Evolutionary conservation across 768 basidiomycete species (phyloP).

Genomic region (Pleurotus citrinopileatus): DNA sequence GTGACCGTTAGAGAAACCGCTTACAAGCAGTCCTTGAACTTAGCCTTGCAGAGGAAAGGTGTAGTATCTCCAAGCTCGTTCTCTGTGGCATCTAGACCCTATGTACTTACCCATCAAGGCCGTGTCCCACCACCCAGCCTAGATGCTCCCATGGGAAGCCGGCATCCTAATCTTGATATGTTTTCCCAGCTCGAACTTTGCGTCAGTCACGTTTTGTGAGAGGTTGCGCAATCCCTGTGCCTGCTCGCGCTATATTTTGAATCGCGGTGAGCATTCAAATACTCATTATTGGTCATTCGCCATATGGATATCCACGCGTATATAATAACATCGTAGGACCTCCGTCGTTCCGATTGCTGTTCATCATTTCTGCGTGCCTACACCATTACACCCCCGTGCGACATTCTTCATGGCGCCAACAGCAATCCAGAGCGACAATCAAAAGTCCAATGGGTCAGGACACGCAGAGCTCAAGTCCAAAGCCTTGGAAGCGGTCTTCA

Average conservation of each 20-base stretch:
- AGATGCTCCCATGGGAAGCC: too few relatives aligned
- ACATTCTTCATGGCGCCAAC: slow-evolving; percentile 18
- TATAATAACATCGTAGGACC: not conserved
- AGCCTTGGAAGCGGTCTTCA: slow-evolving; percentile 34
- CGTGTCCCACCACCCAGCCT: too few relatives aligned
- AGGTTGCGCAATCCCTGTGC: slow-evolving; percentile 3
- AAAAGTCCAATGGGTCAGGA: not conserved
- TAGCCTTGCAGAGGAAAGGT: too few relatives aligned
- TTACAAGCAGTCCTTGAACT: too few relatives aligned
- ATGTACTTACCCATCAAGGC: too few relatives aligned
- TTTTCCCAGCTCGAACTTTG: too few relatives aligned
- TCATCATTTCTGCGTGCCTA: not conserved
- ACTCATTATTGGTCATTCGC: not conserved
- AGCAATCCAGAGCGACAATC: slow-evolving; percentile 16
- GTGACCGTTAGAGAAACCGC: too few relatives aligned
- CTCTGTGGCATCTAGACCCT: too few relatives aligned
- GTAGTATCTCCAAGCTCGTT: too few relatives aligned
- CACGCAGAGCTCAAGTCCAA: slow-evolving; percentile 13
- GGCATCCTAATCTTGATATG: too few relatives aligned
- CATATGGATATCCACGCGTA: not conserved
- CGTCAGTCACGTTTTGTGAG: slow-evolving; percentile 1
- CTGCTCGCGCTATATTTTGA: slow-evolving; percentile 1
- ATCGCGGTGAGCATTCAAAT: not conserved
- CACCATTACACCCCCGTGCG: too few relatives aligned
- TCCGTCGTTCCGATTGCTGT: not conserved